These are phyloP conservation scores for Scheffersomyces spartinae DNA, from an alignment of 805 yeast genomes.

Conservation along the genomic window DNA sequence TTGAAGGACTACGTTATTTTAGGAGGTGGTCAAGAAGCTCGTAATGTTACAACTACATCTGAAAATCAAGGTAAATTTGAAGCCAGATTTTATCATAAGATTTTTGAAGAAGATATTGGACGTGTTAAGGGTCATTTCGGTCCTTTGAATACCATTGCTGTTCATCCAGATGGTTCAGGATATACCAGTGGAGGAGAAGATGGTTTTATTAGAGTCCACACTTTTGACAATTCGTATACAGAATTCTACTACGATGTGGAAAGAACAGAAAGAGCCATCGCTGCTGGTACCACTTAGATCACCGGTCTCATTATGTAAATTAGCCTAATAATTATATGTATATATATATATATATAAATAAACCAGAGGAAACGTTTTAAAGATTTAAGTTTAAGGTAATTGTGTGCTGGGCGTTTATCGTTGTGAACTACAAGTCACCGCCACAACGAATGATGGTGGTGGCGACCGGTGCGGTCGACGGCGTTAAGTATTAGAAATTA, in stretches of 20 bases:
- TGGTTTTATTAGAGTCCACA: slow-evolving; percentile 91
- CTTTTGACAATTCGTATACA: slow-evolving; percentile 83
- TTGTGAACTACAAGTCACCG: no score
- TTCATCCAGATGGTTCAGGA: slow-evolving; percentile 87
- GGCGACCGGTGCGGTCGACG: no score
- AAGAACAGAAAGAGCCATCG: slow-evolving; percentile 51
- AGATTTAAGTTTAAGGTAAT: no score
- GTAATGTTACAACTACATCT: slow-evolving; percentile 95
- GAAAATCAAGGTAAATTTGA: slow-evolving; percentile 92
- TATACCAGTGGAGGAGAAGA: slow-evolving; percentile 99
- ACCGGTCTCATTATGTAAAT: slow-evolving; percentile 3
- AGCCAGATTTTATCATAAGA: slow-evolving; percentile 90
- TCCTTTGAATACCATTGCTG: slow-evolving; percentile 88
- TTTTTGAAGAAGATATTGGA: slow-evolving; percentile 92
- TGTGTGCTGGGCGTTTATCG: no score
- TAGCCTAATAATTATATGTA: slow-evolving; percentile 3
- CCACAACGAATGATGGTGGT: no score
- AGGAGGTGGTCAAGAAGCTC: slow-evolving; percentile 99
- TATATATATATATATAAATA: slow-evolving; percentile 2
- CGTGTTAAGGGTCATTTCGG: slow-evolving; percentile 98
- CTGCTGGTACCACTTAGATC: slow-evolving; percentile 15
- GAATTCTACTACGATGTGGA: slow-evolving; percentile 92
- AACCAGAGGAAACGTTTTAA: no score
- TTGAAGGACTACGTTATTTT: slow-evolving; percentile 82
- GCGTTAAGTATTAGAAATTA: no score